Conservation (phyloP, 768 basidiomycete genomes). For the Tulasnella sp. region DNA sequence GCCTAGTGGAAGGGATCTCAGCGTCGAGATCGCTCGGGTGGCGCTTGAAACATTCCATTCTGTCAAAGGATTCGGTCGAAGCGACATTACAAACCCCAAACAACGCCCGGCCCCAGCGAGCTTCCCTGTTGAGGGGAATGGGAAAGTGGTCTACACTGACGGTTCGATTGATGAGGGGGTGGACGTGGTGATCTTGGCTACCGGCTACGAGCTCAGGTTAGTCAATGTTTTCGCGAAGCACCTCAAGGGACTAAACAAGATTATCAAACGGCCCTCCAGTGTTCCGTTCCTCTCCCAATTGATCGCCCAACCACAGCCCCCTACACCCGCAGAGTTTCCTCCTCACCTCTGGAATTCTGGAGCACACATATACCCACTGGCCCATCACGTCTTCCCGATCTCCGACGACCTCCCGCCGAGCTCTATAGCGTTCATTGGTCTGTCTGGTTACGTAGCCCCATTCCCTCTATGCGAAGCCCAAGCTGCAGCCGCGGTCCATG, state of each 20-base stretch:
- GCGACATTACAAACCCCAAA: slow-evolving; percentile 40
- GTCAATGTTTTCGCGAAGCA: neutral
- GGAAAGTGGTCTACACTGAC: no score
- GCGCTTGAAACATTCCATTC: slow-evolving; percentile 42
- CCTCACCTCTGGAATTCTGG: slow-evolving; percentile 57
- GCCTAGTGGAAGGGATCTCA: slow-evolving; percentile 68
- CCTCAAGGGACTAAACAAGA: neutral
- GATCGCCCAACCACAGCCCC: neutral
- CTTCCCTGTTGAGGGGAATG: slow-evolving; percentile 40
- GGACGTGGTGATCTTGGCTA: no score
- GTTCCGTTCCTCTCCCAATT: slow-evolving; percentile 12
- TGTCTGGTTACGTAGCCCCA: slow-evolving; percentile 57
- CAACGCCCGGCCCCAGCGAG: slow-evolving; percentile 43
- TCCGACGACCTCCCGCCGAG: slow-evolving; percentile 42
- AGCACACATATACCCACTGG: slow-evolving; percentile 64
- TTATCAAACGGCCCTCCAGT: neutral
- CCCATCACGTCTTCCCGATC: slow-evolving; percentile 65
- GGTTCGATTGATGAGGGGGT: no score
- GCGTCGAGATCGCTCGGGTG: slow-evolving; percentile 47
- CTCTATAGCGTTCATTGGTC: slow-evolving; percentile 62
- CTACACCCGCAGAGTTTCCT: slow-evolving; percentile 37
- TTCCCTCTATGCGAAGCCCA: slow-evolving; percentile 78
- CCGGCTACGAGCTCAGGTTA: slow-evolving; percentile 60
- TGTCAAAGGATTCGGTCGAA: slow-evolving; percentile 38
- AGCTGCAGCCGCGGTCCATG: slow-evolving; percentile 56